Percentiles rank a stretch among this genome's conserved stretches.
These are phyloP conservation scores for Vanrija sp. DNA, from an alignment of 1,284 basidiomycete genomes.

Conservation along the genomic window DNA sequence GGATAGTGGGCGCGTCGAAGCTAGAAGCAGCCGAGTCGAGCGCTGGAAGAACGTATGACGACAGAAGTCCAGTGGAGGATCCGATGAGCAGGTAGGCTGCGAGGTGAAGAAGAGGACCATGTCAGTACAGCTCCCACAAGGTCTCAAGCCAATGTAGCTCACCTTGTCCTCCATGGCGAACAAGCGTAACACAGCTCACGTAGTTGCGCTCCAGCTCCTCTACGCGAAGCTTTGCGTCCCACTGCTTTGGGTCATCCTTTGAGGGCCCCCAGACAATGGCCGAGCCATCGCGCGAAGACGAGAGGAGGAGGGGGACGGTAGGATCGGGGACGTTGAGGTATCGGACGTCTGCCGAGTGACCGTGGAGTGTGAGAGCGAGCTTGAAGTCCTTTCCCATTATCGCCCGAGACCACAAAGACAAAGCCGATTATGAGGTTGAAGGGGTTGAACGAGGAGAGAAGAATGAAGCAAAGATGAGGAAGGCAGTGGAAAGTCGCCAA, in stretches of 20 bases:
- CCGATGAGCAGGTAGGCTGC: constrained; percentile 78
- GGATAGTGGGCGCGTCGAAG: constrained; percentile 57
- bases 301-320: constrained; percentile 57
- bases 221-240: constrained; percentile 69
- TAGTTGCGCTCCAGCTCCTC: constrained; percentile 71
- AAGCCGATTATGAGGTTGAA: no score
- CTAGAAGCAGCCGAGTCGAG: constrained; percentile 36
- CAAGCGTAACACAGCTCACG: constrained; percentile 53
- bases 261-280: constrained; percentile 75
- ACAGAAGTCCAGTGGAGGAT: constrained; percentile 78
- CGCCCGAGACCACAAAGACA: no score
- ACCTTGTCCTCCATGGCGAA: constrained; percentile 38
- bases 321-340: constrained; percentile 27
- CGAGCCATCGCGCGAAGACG: constrained; percentile 82
- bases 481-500: neutral
- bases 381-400: constrained; percentile 55
- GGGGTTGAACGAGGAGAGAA: neutral
- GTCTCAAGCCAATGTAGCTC: constrained; percentile 6
- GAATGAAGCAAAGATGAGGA: no score
- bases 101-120: constrained; percentile 55
- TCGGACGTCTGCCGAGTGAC: constrained; percentile 47
- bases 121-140: neutral
- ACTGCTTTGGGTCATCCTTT: constrained; percentile 55
- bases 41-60: constrained; percentile 58
- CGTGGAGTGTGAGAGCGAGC: constrained; percentile 69